These are phyloP conservation scores for Purpureocillium takamizusanense DNA, from an alignment of 2,329 filamentous ascomycete species.

Conservation along the genomic window DNA sequence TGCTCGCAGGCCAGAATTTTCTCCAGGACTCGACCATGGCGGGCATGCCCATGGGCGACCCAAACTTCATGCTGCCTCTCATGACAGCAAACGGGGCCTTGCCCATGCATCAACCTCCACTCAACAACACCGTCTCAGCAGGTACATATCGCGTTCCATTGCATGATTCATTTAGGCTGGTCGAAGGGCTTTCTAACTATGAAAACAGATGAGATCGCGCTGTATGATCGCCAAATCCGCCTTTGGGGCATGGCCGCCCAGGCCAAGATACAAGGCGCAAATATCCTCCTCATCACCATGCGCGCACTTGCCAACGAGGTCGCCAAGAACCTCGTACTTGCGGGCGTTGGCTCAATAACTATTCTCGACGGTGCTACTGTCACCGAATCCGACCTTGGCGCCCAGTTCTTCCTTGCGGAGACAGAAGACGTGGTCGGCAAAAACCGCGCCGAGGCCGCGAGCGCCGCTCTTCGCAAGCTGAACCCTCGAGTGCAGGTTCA, in stretches of 20 bases:
- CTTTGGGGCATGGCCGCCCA: slow-evolving; percentile 96
- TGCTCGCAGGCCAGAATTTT: slow-evolving; percentile 15
- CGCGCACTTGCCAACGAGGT: slow-evolving; percentile 88
- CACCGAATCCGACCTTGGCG: slow-evolving; percentile 69
- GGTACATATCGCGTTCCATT: slow-evolving; percentile 14
- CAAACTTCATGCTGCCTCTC: slow-evolving; percentile 21
- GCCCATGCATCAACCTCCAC: slow-evolving; percentile 8
- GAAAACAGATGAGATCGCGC: slow-evolving; percentile 75
- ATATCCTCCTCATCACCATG: slow-evolving; percentile 81
- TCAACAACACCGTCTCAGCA: slow-evolving; percentile 20
- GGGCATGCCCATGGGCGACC: slow-evolving; percentile 14
- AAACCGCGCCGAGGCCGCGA: slow-evolving; percentile 77
- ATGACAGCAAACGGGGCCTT: slow-evolving; percentile 20
- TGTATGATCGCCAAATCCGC: slow-evolving; percentile 95
- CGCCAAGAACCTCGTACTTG: slow-evolving; percentile 93
- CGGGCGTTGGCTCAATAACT: slow-evolving; percentile 84
- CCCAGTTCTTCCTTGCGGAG: slow-evolving; percentile 69
- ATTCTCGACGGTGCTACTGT: slow-evolving; percentile 72
- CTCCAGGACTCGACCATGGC: slow-evolving; percentile 12
- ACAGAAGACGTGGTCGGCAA: slow-evolving; percentile 60
- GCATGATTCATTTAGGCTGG: too few species aligned
- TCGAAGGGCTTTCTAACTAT: background rate
- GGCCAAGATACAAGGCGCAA: slow-evolving; percentile 81
- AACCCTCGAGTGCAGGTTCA: slow-evolving; percentile 80
- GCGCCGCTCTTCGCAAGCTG: slow-evolving; percentile 68